Conservation (phyloP, 2,329 filamentous ascomycete genomes). For the Stylonectria norvegica region DNA sequence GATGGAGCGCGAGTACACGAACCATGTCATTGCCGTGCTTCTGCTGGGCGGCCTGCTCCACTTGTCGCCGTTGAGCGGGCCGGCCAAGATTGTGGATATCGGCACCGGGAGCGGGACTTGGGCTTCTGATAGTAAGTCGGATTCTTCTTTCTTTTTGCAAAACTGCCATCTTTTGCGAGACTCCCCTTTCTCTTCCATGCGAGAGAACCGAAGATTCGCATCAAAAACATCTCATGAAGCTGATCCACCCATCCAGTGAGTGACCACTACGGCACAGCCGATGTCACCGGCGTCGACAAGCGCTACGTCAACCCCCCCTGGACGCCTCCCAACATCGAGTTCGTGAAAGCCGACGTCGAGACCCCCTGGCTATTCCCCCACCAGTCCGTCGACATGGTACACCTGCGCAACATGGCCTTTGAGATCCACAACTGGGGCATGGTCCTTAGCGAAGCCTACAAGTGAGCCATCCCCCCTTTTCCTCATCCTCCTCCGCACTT, state of each 20-base stretch:
- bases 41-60: slow-evolving; percentile 38
- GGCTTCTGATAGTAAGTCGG: slow-evolving; percentile 42
- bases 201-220: too few relatives aligned
- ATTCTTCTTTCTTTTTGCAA: too few relatives aligned
- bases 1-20: slow-evolving; percentile 43
- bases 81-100: slow-evolving; percentile 39
- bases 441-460: slow-evolving; percentile 20
- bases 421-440: slow-evolving; percentile 23
- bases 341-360: slow-evolving; percentile 37
- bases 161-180: too few relatives aligned
- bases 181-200: too few relatives aligned
- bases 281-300: slow-evolving; percentile 39
- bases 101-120: slow-evolving; percentile 38
- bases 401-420: slow-evolving; percentile 36
- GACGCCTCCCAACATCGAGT: slow-evolving; percentile 39
- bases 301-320: slow-evolving; percentile 39
- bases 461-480: slow-evolving; percentile 7
- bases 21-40: slow-evolving; percentile 37
- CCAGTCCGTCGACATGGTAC: slow-evolving; percentile 28
- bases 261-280: slow-evolving; percentile 37
- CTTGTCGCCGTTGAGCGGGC: slow-evolving; percentile 39
- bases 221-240: background rate
- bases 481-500: slow-evolving; percentile 2
- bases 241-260: slow-evolving; percentile 25
- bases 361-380: slow-evolving; percentile 27